Evolutionary conservation across 495 filamentous ascomycete species (phyloP).

Genomic region (Letharia columbiana): DNA sequence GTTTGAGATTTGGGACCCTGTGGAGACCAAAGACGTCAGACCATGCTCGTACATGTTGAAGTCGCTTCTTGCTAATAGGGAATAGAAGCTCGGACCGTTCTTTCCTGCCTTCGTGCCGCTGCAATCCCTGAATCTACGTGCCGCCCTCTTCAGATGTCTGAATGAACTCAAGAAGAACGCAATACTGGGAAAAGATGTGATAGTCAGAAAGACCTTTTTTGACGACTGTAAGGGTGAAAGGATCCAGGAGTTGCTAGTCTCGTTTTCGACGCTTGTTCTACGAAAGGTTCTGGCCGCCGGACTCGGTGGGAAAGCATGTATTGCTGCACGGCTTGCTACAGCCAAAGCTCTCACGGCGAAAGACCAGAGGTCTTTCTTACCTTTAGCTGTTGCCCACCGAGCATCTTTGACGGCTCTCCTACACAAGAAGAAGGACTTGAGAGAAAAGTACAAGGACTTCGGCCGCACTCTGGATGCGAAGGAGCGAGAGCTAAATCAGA

Average conservation of each 20-base stretch:
- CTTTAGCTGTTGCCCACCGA: conserved; percentile 65
- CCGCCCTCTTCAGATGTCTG: conserved; percentile 69
- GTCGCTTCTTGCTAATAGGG: conserved; percentile 9
- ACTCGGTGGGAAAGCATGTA: conserved; percentile 31
- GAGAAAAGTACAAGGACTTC: conserved; percentile 47
- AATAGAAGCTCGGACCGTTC: conserved; percentile 76
- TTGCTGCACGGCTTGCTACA: conserved; percentile 54
- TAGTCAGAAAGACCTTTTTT: conserved; percentile 80
- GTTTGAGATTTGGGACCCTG: conserved; percentile 71
- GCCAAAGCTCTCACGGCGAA: conserved; percentile 50
- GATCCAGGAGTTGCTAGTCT: conserved; percentile 67
- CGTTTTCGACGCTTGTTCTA: conserved; percentile 72
- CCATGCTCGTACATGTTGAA: conserved; percentile 10
- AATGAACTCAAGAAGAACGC: conserved; percentile 81
- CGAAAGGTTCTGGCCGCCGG: conserved; percentile 49
- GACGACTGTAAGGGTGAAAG: conserved; percentile 85
- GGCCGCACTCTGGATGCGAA: conserved; percentile 49
- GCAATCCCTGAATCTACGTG: conserved; percentile 80
- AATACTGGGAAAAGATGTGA: conserved; percentile 62
- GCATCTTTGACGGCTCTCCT: conserved; percentile 44
- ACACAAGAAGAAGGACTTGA: conserved; percentile 45
- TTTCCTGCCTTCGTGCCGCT: conserved; percentile 80
- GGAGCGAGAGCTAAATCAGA: conserved; percentile 30
- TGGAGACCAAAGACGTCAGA: conserved; percentile 59
- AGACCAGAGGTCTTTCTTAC: conserved; percentile 52